phyloP scores from a whole-genome alignment of 2,329 filamentous ascomycete species.

The Aspergillus intermedius region DNA sequence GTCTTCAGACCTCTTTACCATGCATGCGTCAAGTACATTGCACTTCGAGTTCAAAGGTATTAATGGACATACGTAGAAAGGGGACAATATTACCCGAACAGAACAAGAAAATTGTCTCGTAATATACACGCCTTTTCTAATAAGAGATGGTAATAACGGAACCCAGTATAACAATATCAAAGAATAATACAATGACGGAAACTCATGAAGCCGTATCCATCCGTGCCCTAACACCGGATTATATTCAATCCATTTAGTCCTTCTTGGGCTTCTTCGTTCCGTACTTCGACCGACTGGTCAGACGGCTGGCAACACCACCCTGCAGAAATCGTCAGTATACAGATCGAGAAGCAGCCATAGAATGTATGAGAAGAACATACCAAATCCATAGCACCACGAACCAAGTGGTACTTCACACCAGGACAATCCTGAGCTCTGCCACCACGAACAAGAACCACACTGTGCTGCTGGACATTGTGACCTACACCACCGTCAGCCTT shows the following conservation, averaged over 20 bases:
- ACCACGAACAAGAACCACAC: slow-evolving; percentile 89
- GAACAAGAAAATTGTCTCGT: too few relatives aligned
- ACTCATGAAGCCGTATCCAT: not conserved
- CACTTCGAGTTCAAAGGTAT: too few relatives aligned
- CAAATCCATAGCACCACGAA: slow-evolving; percentile 86
- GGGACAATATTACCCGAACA: too few relatives aligned
- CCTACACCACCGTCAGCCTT: slow-evolving; percentile 38
- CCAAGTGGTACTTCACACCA: slow-evolving; percentile 91
- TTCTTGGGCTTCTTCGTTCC: slow-evolving; percentile 98
- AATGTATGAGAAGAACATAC: slow-evolving; percentile 49
- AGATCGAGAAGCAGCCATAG: not conserved
- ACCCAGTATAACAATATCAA: too few relatives aligned
- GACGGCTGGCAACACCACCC: slow-evolving; percentile 83
- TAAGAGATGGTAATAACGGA: too few relatives aligned
- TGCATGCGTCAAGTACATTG: too few relatives aligned
- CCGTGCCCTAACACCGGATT: not conserved
- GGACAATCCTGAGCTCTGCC: slow-evolving; percentile 95
- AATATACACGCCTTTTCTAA: too few relatives aligned
- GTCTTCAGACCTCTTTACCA: too few relatives aligned
- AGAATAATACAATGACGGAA: not conserved
- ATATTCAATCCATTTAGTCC: slow-evolving; percentile 36
- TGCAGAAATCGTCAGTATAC: slow-evolving; percentile 32
- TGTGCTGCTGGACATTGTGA: slow-evolving; percentile 98
- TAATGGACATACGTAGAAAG: too few relatives aligned
- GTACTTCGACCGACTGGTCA: slow-evolving; percentile 87